Base-by-base conservation (phyloP, 371 early-diverging fungal species). In the Mycotypha africana region DNA sequence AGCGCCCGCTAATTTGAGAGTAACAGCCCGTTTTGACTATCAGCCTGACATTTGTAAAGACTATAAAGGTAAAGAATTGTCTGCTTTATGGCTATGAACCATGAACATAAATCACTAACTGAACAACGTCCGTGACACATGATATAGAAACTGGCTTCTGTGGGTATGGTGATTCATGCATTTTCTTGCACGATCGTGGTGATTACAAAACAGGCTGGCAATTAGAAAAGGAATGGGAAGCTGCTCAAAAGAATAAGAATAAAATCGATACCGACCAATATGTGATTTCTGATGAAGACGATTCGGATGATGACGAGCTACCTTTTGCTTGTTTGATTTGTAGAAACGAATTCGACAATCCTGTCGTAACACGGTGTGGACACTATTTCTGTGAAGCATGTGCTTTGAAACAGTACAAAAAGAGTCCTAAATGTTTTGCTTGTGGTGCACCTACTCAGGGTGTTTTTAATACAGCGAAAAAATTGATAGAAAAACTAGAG, bases 11-110 rank as follows among this genome's bases (percentile, higher is more conserved):
- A 87, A 93, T 58, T 73, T 96, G 34, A 80, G 97, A 41, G 85
- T 93, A 0, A 91, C 91, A 4, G 79, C 77, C 38, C 80, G 90
- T 9, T 88, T 96, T 50, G 98, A 98, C 68, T 98, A 96, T 68
- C 92, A 93, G 61, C 94, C 93, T n/a, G 95, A 94, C 51, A 76
- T 98, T 23, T 98, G 98, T 78, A 98, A 98, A 70, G 98, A 98
- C 74, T 98, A 95, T 70, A 96, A 96, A 70, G 87, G 87, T 71
- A 77, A 70, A n/a, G 12, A 10, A 55, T 15, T 31, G 1, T 16
- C 8, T 15, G n/a, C 5, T 17, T 30, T 38, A 12, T 34, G 26
- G n/a, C n/a, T n/a, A n/a, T n/a, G n/a, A n/a, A n/a, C n/a, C n/a
- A n/a, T n/a, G n/a, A n/a, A n/a, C n/a, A 12, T 12, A 24, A n/a